Evolutionary conservation across 352 stramenopile species (phyloP).

Genomic region (Phytophthora constricta): DNA sequence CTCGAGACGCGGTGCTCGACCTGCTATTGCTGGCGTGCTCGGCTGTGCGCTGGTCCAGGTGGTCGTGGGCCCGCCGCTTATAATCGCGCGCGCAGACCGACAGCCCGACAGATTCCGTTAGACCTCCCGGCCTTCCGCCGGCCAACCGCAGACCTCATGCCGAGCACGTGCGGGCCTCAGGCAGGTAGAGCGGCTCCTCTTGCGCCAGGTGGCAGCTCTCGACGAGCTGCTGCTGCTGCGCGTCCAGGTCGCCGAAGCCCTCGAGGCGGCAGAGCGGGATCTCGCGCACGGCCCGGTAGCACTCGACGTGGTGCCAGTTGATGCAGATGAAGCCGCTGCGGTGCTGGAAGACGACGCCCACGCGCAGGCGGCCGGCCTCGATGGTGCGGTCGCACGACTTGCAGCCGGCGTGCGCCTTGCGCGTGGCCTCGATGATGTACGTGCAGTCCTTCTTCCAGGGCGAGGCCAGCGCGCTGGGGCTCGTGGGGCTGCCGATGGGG

Average conservation of each 20-base stretch:
- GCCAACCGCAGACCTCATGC: constrained; percentile 24
- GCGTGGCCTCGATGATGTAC: constrained; percentile 83
- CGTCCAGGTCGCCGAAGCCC: constrained; percentile 69
- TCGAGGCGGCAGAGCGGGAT: constrained; percentile 75
- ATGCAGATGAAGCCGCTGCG: constrained; percentile 86
- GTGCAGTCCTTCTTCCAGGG: constrained; percentile 81
- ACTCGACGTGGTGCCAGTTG: constrained; percentile 88
- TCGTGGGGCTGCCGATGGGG: constrained; percentile 44
- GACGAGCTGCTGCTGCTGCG: constrained; percentile 64
- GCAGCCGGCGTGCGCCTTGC: constrained; percentile 73
- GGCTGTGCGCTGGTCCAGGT: no score
- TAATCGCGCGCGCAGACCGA: not conserved
- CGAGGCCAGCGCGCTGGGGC: constrained; percentile 41
- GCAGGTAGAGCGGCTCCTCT: constrained; percentile 29
- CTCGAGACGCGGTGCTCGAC: no score
- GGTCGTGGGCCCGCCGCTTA: no score
- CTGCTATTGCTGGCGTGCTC: no score
- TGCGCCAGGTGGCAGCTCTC: constrained; percentile 45
- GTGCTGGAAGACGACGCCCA: constrained; percentile 84
- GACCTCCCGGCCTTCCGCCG: not conserved
- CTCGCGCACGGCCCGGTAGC: constrained; percentile 62
- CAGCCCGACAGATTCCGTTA: not conserved
- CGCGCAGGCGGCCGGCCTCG: constrained; percentile 65
- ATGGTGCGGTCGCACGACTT: constrained; percentile 78
- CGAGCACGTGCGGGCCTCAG: constrained; percentile 36